Base-by-base conservation (phyloP, 345 rosid species). In the Noccaea caerulescens region DNA sequence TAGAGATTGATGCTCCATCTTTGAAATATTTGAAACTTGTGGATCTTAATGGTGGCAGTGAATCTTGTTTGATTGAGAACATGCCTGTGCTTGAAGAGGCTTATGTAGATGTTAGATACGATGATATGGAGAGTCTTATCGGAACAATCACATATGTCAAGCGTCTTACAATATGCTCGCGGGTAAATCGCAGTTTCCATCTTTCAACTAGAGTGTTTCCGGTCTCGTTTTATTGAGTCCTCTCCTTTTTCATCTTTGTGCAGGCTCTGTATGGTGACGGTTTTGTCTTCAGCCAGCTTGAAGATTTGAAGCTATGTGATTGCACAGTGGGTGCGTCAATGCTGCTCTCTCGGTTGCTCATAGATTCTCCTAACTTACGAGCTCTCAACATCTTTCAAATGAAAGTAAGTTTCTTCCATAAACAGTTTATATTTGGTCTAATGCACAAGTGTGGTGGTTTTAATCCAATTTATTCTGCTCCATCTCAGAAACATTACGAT, bases 331-430 rank as follows among this genome's bases (percentile, higher is more conserved):
- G 6, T 25, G 5, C 12, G 4, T 41, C 44, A 1, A 16, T 10
- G 41, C 30, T 53, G 1, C 52, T 67, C 6, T 3, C 4, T 12
- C 42, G 5, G 8, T 10, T 67, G 6, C 71, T 67, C 32, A 2
- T 30, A 41, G 52, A 43, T 53, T 67, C 71, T 27, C 62, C 71
- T 54, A 23, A 66, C 41, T 39, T 66, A 13, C 38, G 18, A 52
- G 27, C 5, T 27, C 39, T 66, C 2, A 50, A 27, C 11, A 7
- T 66, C 37, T 27, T 27, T 27, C 30, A 27, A 27, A 27, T 27
- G 30, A 27, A 27, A 27, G 30, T 27, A 27, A 27, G 30, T 27
- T 1, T 27, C 30, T 27, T 27, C 30, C 30, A 27, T 3, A 27
- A 27, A 27, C 30, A 3, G 30, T 27, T 27, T 27, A 27, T 27